Evolutionary conservation across 1,284 basidiomycete genomes (phyloP).

Genomic region (Rhodotorula mucilaginosa): DNA sequence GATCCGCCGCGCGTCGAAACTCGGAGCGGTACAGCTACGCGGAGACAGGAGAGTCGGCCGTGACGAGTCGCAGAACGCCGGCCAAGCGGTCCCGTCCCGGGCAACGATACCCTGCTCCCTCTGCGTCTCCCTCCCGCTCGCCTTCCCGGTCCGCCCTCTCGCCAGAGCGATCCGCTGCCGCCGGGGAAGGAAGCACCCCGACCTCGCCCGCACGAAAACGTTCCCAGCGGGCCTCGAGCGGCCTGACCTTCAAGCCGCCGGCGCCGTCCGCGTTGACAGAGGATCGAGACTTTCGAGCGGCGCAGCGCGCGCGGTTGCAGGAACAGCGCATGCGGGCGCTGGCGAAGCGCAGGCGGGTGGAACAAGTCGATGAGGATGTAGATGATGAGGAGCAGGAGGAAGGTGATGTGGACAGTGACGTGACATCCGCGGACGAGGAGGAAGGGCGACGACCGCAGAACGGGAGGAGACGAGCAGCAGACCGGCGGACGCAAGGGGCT

Average conservation of each 20-base stretch:
- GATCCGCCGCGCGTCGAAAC: too few relatives aligned
- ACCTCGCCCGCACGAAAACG: neutral
- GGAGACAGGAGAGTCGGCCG: neutral
- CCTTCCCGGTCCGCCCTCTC: neutral
- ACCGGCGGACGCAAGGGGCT: too few relatives aligned
- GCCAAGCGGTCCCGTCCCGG: too few relatives aligned
- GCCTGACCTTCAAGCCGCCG: conserved; percentile 4
- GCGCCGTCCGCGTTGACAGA: neutral
- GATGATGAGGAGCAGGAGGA: neutral
- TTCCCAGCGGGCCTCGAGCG: neutral
- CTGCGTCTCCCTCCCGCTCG: neutral
- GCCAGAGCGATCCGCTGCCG: neutral
- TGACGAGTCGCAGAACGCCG: neutral
- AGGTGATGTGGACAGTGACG: neutral
- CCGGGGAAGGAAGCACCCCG: neutral
- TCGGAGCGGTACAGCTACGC: too few relatives aligned
- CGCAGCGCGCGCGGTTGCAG: conserved; percentile 1
- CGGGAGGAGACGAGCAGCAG: too few relatives aligned
- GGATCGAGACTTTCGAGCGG: neutral
- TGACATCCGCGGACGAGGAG: neutral
- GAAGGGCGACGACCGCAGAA: neutral
- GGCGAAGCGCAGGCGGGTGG: neutral
- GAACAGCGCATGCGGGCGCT: neutral
- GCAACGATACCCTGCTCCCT: neutral
- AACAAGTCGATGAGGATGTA: neutral